These are phyloP conservation scores for Stemphylium beticola DNA, from an alignment of 2,329 filamentous ascomycete genomes.

Conservation along the genomic window DNA sequence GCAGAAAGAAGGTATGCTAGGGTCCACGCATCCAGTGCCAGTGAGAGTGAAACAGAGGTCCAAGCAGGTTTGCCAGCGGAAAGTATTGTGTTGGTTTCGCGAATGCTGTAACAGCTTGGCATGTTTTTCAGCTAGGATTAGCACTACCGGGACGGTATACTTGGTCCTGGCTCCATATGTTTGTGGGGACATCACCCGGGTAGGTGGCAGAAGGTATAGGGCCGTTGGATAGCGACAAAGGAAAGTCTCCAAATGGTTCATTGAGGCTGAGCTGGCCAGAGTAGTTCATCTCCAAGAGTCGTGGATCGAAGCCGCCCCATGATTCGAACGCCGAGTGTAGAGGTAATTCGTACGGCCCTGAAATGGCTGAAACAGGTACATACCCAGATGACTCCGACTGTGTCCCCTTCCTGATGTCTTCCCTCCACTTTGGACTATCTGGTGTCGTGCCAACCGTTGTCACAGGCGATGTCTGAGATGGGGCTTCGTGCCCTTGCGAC, in stretches of 20 bases:
- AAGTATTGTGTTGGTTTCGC: too few species aligned
- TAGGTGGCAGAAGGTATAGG: background rate
- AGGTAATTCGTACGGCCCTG: background rate
- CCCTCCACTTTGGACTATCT: background rate
- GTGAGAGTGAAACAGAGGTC: background rate
- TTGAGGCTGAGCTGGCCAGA: background rate
- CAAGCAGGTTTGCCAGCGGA: too few species aligned
- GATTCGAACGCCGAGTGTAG: background rate
- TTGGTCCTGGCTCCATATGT: background rate
- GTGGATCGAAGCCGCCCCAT: background rate
- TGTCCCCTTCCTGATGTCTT: background rate
- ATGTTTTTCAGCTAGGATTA: background rate
- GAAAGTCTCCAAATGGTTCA: background rate
- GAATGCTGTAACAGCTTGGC: too few species aligned
- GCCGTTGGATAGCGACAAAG: background rate
- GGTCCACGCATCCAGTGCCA: background rate
- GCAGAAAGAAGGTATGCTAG: background rate
- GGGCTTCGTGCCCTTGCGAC: background rate
- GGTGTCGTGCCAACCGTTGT: background rate
- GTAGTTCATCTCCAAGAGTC: background rate
- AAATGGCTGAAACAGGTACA: slow-evolving; percentile 3
- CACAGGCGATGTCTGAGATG: background rate
- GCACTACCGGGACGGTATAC: background rate
- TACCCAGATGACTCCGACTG: slow-evolving; percentile 4
- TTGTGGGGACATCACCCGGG: background rate